Conservation (phyloP, 495 filamentous ascomycete genomes). For the Daldinia loculata region DNA sequence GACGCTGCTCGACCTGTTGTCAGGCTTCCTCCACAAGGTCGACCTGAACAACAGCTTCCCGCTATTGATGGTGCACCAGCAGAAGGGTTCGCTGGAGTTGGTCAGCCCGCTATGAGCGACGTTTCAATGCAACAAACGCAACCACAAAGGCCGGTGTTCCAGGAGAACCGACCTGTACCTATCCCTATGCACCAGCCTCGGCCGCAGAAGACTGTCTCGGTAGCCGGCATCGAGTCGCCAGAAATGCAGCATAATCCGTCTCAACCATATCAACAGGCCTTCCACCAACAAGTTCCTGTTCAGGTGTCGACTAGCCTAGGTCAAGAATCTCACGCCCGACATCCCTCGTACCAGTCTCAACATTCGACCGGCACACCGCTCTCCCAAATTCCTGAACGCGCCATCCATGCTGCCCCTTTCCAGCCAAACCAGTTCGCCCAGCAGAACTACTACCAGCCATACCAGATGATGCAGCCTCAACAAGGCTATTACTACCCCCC, state of each 20-base stretch:
- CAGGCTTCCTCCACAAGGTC: constrained; percentile 76
- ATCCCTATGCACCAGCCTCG: constrained; percentile 96
- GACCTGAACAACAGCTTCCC: constrained; percentile 47
- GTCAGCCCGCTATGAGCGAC: constrained; percentile 56
- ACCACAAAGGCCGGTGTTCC: constrained; percentile 76
- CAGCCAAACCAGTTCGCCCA: constrained; percentile 76
- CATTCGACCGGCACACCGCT: constrained; percentile 83
- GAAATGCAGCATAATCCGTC: constrained; percentile 71
- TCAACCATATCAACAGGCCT: constrained; percentile 78
- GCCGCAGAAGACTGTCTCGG: constrained; percentile 92
- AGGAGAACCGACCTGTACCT: constrained; percentile 76
- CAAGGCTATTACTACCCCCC: constrained; percentile 67
- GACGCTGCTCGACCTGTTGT: constrained; percentile 81
- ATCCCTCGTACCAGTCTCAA: constrained; percentile 80
- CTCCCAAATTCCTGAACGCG: constrained; percentile 93
- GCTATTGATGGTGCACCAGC: constrained; percentile 36
- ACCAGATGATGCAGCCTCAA: constrained; percentile 60
- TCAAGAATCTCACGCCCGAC: constrained; percentile 70
- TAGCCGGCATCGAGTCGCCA: constrained; percentile 93
- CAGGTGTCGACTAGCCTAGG: constrained; percentile 67
- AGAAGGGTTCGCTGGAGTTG: constrained; percentile 22
- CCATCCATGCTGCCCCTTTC: constrained; percentile 91
- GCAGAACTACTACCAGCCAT: constrained; percentile 69
- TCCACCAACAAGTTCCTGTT: constrained; percentile 88
- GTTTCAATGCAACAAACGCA: constrained; percentile 62